Percentiles rank a stretch among this genome's conserved stretches.
Conservation (phyloP, 345 rosid genomes). For the Gossypium sturtianum region DNA sequence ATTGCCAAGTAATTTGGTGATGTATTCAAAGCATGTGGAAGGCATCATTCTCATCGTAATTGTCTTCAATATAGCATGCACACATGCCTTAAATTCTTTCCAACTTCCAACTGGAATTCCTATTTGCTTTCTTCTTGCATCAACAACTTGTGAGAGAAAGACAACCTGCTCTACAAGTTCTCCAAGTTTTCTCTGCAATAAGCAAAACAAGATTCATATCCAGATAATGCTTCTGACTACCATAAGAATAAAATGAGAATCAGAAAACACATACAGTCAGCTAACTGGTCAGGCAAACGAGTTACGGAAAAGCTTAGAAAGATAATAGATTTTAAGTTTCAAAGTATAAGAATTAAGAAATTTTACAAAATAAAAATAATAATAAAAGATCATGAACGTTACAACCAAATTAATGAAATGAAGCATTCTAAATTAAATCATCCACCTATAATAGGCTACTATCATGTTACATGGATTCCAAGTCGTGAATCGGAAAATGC, state of each 20-base stretch:
- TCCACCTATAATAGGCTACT: neutral
- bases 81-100: constrained; percentile 50
- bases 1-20: constrained; percentile 57
- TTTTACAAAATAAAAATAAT: neutral
- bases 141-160: constrained; percentile 41
- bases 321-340: neutral
- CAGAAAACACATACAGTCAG: neutral
- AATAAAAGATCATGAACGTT: neutral
- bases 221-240: neutral
- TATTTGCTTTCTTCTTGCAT: constrained; percentile 42
- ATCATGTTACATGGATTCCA: neutral
- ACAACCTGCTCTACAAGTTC: constrained; percentile 73
- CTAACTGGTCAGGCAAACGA: neutral
- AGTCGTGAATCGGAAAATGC: neutral
- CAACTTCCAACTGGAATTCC: constrained; percentile 29
- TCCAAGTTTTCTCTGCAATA: constrained; percentile 55
- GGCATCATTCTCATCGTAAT: constrained; percentile 54
- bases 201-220: constrained; percentile 7
- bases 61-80: constrained; percentile 52
- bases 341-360: neutral
- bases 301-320: neutral
- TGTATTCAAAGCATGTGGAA: constrained; percentile 60
- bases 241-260: neutral
- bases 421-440: neutral
- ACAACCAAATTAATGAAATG: neutral